phyloP scores from a whole-genome alignment of 73 alveolate species.

The Paramecium pentaurelia region DNA sequence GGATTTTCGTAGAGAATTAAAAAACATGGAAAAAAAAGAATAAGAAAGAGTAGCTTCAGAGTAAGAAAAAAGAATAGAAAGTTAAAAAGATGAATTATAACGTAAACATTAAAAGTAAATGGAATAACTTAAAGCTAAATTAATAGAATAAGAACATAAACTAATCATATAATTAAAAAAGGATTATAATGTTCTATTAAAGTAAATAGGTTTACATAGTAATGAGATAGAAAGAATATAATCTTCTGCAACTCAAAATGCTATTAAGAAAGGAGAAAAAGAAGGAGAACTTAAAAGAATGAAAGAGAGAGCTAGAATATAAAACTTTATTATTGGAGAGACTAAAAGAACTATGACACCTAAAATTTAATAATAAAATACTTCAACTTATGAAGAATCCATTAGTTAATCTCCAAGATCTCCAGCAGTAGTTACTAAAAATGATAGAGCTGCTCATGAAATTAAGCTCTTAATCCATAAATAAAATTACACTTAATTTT shows the following conservation, averaged over 20 bases:
- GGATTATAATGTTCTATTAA: conserved; percentile 77
- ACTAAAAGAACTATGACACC: conserved; percentile 55
- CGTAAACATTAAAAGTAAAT: conserved; percentile 71
- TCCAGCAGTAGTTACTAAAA: neutral
- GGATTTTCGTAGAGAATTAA: conserved; percentile 90
- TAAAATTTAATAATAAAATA: neutral
- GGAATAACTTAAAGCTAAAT: conserved; percentile 87
- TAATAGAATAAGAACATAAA: conserved; percentile 83
- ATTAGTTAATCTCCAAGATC: conserved; percentile 46
- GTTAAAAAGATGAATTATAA: conserved; percentile 74
- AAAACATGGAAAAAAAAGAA: conserved; percentile 80
- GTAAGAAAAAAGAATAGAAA: conserved; percentile 79
- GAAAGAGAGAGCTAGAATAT: conserved; percentile 75
- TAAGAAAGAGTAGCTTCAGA: conserved; percentile 86
- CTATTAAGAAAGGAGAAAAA: conserved; percentile 68
- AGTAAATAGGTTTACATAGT: conserved; percentile 88
- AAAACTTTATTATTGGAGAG: conserved; percentile 63
- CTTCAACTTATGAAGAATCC: conserved; percentile 68
- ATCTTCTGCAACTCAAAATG: conserved; percentile 64
- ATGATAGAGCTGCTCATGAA: conserved; percentile 23
- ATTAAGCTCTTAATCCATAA: conserved; percentile 7
- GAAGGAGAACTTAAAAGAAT: conserved; percentile 73
- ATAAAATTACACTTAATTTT: conserved; percentile 41
- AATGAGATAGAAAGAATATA: conserved; percentile 89
- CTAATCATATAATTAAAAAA: conserved; percentile 83